These are phyloP conservation scores for Wallacemonas sp. DNA, from an alignment of 208 protist genomes.

Conservation along the genomic window DNA sequence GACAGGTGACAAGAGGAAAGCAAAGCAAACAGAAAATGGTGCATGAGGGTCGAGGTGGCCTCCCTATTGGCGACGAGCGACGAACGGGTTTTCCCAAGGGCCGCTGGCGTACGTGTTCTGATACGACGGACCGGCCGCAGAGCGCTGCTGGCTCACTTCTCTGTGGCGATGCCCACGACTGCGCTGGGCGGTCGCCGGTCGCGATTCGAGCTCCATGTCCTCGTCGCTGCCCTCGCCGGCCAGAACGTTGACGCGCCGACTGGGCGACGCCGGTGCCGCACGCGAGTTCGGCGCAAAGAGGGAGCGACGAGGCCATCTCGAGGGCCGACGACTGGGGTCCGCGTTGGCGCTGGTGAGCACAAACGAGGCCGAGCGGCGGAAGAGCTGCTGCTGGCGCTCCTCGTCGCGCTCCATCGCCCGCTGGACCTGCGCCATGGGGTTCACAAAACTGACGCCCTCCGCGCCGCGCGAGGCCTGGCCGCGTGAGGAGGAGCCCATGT, in stretches of 20 bases:
- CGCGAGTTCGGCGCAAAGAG: background rate
- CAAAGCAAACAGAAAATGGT: background rate
- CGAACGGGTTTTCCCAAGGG: background rate
- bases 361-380: conserved; percentile 19
- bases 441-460: background rate
- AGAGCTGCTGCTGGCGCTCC: background rate
- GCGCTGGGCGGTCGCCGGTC: background rate
- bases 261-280: no score
- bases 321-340: background rate
- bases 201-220: background rate
- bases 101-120: background rate
- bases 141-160: background rate
- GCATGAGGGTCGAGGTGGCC: background rate
- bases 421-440: conserved; percentile 11
- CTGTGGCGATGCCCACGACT: background rate
- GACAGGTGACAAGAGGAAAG: no score
- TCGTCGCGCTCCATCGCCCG: conserved; percentile 1
- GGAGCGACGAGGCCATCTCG: background rate
- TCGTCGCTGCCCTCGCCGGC: background rate
- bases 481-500: background rate
- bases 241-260: background rate
- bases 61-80: background rate
- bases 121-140: background rate
- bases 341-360: conserved; percentile 10
- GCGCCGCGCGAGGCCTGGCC: background rate